Base-by-base conservation (phyloP, 805 yeast species). In the Suhomyces kilbournensis region DNA sequence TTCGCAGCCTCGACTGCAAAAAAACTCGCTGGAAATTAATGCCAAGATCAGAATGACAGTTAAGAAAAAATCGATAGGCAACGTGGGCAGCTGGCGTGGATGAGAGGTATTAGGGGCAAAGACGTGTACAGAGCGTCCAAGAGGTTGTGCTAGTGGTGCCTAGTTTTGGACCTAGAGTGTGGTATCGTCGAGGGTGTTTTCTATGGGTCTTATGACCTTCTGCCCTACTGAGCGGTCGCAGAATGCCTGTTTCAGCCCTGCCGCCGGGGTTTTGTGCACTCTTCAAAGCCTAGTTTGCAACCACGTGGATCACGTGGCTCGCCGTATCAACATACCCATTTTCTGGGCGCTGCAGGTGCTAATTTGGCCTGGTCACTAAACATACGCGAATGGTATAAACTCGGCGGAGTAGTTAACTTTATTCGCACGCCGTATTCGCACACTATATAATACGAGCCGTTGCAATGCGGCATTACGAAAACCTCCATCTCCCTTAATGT, bases 301-400 rank as follows among this genome's bases (percentile, higher is more conserved):
- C 42, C 42, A 38, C 42, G 42, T 38, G 42, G 35, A 32, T 30
- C n/a, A 38, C 42, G 42, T 38, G 42, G 35, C n/a, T 30, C n/a
- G 12, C 34, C n/a, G 34, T 30, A 30, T 30, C 34, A 30, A 30
- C 34, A n/a, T 30, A 12, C n/a, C 3, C 4, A 17, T 15, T 35
- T 35, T 35, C 40, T 35, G 40, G 40, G 40, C 40, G 34, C 34
- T 30, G 34, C 34, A 30, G 34, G 34, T 12, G 3, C 5, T 3
- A 30, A 30, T 28, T 28, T 10, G 3, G 3, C 32, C n/a, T 10
- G 34, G 34, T 30, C 34, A 30, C 28, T 14, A 30, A 30, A 30
- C n/a, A 30, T 2, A n/a, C 14, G n/a, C 28, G 28, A 26, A 26
- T 2, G n/a, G 34, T 14, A 30, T 30, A 14, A 14, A 32, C 35